Base-by-base conservation (phyloP, 1,284 basidiomycete species). In the Moesziomyces sp. region DNA sequence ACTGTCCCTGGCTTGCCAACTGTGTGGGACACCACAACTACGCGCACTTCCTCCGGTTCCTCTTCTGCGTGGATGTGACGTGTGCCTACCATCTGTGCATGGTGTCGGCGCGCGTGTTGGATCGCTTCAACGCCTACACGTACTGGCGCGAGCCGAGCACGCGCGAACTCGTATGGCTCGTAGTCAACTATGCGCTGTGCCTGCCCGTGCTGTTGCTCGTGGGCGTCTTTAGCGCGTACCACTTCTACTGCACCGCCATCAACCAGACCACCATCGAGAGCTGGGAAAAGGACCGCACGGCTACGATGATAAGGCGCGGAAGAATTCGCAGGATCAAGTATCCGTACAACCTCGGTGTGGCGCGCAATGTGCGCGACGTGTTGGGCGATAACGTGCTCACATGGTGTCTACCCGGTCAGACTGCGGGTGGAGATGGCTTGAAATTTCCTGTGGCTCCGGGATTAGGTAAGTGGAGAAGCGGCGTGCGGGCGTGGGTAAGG, bases 211-310 rank as follows among this genome's bases (percentile, higher is more conserved):
- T 94, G 43, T 84, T 97, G 50, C 87, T 90, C 26, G 94, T 99
- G 38, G 94, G 95, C 18, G 52, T 64, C 30, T 81, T 84, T 74
- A 93, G 91, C 68, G 61, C 94, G 28, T 99, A 96, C 82, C 97
- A 99, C 78, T 90, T 95, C 71, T 92, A 91, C 83, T 88, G 89
- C 51, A 85, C 96, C n/a, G 78, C 88, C 13, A 88, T 88, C 21
- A 99, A 99, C 83, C 91, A 91, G 13, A 99, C 96, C 0, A 98
- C 96, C 0, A 97, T 99, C 60, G 96, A 99, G 86, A 90, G 92
- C 1, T 97, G 93, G 93, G 97, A 99, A 84, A 97, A 97, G 86
- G 94, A 99, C 81, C 94, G 92, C 84, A 93, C 91, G 0, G 91
- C 93, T 5, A 92, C 90, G 0, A 88, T 98, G 76, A 89, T 94